Conservation (phyloP, 352 stramenopile genomes). For the Pythium dissotocum region DNA sequence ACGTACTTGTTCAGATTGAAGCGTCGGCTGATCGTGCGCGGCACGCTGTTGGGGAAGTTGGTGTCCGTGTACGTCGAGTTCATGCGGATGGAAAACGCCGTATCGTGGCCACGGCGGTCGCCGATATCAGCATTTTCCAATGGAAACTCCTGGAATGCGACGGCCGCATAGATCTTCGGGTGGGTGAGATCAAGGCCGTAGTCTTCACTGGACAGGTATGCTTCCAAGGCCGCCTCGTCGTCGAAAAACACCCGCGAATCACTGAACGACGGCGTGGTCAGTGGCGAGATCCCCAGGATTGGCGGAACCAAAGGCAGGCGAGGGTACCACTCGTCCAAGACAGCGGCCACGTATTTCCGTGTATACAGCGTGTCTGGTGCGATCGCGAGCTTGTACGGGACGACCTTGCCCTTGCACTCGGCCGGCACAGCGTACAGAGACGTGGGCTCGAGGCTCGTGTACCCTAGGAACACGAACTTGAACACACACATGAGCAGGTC, state of each 20-base stretch:
- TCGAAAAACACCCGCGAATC: conserved; percentile 65
- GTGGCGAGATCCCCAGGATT: conserved; percentile 40
- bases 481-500: conserved; percentile 45
- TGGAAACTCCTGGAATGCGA: conserved; percentile 62
- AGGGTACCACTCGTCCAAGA: conserved; percentile 60
- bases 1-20: conserved; percentile 26
- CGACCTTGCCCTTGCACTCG: conserved; percentile 50
- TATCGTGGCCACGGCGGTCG: conserved; percentile 33
- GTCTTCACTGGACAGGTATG: conserved; percentile 46
- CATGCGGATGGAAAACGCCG: conserved; percentile 66
- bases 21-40: conserved; percentile 35
- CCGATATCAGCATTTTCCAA: conserved; percentile 35
- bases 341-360: conserved; percentile 52
- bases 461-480: conserved; percentile 53
- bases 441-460: conserved; percentile 39
- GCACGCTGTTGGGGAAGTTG: conserved; percentile 41
- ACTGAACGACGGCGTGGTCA: conserved; percentile 52
- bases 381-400: conserved; percentile 77
- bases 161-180: conserved; percentile 69
- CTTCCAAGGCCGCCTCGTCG: conserved; percentile 51
- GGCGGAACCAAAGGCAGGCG: conserved; percentile 46
- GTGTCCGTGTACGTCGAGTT: conserved; percentile 53
- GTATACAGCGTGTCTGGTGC: conserved; percentile 68
- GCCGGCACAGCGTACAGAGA: conserved; percentile 46
- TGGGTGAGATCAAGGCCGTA: conserved; percentile 49